Percentiles rank a stretch among this genome's conserved stretches.
These are phyloP conservation scores for Colletotrichum cuscutae DNA, from an alignment of 2,329 filamentous ascomycete genomes.

Conservation along the genomic window DNA sequence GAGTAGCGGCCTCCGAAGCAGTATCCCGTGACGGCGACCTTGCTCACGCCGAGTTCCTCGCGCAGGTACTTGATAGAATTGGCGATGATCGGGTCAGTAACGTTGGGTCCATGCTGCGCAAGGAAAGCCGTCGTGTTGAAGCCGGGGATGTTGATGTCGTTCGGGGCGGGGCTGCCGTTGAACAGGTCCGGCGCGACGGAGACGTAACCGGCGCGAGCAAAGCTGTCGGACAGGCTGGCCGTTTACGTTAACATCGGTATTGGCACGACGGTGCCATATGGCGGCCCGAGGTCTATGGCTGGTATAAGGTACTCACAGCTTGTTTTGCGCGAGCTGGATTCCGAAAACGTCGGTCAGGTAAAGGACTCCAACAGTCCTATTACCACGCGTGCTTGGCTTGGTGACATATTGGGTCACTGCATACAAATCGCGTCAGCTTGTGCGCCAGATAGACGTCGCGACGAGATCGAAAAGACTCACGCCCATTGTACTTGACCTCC, in stretches of 20 bases:
- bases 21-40: constrained; percentile 69
- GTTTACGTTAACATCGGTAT: not conserved
- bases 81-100: constrained; percentile 59
- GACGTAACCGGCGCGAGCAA: constrained; percentile 74
- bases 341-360: constrained; percentile 49
- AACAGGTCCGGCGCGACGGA: constrained; percentile 75
- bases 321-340: constrained; percentile 43
- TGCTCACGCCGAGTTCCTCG: constrained; percentile 58
- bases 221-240: constrained; percentile 67
- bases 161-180: constrained; percentile 63
- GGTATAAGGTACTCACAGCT: constrained; percentile 19
- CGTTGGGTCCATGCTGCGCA: constrained; percentile 48
- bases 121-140: constrained; percentile 56
- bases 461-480: not conserved
- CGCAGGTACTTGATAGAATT: constrained; percentile 57
- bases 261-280: no score
- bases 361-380: constrained; percentile 20
- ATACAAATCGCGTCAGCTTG: not conserved
- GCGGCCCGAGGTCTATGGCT: no score
- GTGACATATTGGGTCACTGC: constrained; percentile 29
- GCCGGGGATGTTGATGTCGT: constrained; percentile 46
- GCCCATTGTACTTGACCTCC: constrained; percentile 16
- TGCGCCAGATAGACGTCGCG: not conserved
- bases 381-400: constrained; percentile 11
- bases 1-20: constrained; percentile 72